These are phyloP conservation scores for Schoenoplectus triqueter DNA, from an alignment of 202 grass and related monocot species.

Conservation along the genomic window DNA sequence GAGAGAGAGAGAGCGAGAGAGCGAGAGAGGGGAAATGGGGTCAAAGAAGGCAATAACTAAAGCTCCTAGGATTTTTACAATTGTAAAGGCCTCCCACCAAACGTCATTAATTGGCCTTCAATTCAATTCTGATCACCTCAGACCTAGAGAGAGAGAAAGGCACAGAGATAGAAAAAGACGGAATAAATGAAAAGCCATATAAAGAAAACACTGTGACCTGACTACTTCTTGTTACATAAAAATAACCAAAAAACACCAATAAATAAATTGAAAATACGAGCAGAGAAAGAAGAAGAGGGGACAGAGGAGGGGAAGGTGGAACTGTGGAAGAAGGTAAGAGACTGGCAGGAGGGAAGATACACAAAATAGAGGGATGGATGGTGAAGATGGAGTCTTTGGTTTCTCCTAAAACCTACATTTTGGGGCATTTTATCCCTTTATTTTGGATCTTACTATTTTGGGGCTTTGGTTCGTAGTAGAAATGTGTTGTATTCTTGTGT, in stretches of 20 bases:
- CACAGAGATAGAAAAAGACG: conserved; percentile 36
- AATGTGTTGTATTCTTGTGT: conserved; percentile 26
- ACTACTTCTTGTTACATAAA: conserved; percentile 34
- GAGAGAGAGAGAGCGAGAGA: no score
- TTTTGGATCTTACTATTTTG: conserved; percentile 30
- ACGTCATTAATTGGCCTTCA: conserved; percentile 38
- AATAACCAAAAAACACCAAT: conserved; percentile 16
- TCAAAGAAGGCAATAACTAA: conserved; percentile 45
- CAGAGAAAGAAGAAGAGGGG: conserved; percentile 9
- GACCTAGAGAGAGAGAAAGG: conserved; percentile 44
- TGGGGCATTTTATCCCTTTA: conserved; percentile 33
- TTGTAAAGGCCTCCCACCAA: conserved; percentile 40
- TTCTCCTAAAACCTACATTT: conserved; percentile 24
- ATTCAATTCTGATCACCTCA: conserved; percentile 44
- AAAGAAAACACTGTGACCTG: conserved; percentile 36
- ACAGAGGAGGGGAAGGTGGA: conserved; percentile 21
- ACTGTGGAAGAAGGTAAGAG: conserved; percentile 18
- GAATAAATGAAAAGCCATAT: conserved; percentile 40
- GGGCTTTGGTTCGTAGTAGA: conserved; percentile 20
- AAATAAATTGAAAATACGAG: neutral
- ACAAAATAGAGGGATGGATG: conserved; percentile 28
- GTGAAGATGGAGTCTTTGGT: neutral
- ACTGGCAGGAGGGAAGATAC: conserved; percentile 35
- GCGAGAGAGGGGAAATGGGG: neutral
- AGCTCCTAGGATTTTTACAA: conserved; percentile 39